These are phyloP conservation scores for Eutypella sp. DNA, from an alignment of 2,329 filamentous ascomycete genomes.

Conservation along the genomic window DNA sequence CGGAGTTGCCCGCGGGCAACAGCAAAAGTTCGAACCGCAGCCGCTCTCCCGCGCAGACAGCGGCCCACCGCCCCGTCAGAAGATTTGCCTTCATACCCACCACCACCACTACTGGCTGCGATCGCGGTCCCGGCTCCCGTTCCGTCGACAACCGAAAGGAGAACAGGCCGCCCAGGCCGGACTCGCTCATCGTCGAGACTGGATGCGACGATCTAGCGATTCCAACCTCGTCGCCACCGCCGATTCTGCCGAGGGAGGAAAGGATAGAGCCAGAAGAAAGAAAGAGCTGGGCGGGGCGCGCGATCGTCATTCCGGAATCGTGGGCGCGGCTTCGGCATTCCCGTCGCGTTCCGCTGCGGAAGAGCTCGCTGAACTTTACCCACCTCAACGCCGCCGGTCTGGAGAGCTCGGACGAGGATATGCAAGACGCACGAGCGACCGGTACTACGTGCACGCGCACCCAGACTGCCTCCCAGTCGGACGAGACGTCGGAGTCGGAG, in stretches of 20 bases:
- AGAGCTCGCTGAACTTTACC: slow-evolving; percentile 19
- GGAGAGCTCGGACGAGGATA: not conserved
- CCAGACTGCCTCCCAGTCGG: not conserved
- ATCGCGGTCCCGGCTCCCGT: slow-evolving; percentile 20
- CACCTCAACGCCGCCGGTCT: slow-evolving; percentile 11
- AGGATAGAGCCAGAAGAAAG: no score
- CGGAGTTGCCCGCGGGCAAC: not conserved
- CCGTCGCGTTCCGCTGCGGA: slow-evolving; percentile 22
- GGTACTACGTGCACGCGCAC: slow-evolving; percentile 18
- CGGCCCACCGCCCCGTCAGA: slow-evolving; percentile 9
- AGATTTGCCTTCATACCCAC: slow-evolving; percentile 51
- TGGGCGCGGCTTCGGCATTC: slow-evolving; percentile 12
- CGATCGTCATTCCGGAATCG: slow-evolving; percentile 17
- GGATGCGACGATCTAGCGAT: slow-evolving; percentile 5
- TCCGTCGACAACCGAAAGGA: not conserved
- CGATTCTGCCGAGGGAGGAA: slow-evolving; percentile 18
- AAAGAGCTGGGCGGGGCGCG: no score
- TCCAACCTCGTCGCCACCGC: slow-evolving; percentile 4
- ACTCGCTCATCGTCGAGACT: slow-evolving; percentile 1
- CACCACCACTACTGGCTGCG: slow-evolving; percentile 58
- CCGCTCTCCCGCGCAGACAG: slow-evolving; percentile 3
- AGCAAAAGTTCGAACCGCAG: slow-evolving; percentile 2
- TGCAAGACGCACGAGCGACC: slow-evolving; percentile 16
- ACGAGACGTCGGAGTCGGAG: no score
- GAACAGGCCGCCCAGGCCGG: not conserved